Conservation (phyloP, 1,284 basidiomycete genomes). For the Ceratobasidium sp. region DNA sequence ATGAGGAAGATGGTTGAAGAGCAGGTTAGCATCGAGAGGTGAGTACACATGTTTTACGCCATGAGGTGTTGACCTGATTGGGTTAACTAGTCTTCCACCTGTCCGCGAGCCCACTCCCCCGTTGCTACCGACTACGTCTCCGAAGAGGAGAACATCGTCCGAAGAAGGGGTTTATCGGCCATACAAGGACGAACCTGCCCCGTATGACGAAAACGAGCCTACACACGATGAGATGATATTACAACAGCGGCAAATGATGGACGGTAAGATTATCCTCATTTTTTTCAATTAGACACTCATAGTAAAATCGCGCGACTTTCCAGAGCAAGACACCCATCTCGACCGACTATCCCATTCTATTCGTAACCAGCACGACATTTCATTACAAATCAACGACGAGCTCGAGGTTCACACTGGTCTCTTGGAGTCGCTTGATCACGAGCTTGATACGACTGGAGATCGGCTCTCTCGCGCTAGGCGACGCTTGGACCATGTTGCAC, state of each 20-base stretch:
- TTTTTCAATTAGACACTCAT: background rate
- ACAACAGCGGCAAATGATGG: conserved; percentile 42
- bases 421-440: conserved; percentile 39
- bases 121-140: conserved; percentile 25
- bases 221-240: conserved; percentile 39
- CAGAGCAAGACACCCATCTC: conserved; percentile 42
- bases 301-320: background rate
- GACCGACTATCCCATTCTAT: conserved; percentile 41
- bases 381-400: conserved; percentile 41
- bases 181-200: conserved; percentile 40
- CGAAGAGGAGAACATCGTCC: conserved; percentile 11
- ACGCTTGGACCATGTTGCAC: conserved; percentile 38
- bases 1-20: conserved; percentile 40
- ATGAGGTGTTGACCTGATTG: conserved; percentile 2
- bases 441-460: conserved; percentile 38
- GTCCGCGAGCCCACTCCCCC: conserved; percentile 25
- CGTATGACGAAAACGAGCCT: conserved; percentile 22
- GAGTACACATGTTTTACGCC: background rate
- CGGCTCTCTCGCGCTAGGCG: conserved; percentile 38
- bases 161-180: conserved; percentile 37
- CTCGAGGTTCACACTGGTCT: conserved; percentile 41
- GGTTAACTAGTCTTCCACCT: conserved; percentile 26
- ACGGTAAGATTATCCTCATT: conserved; percentile 23
- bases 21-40: conserved; percentile 37
- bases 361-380: conserved; percentile 42